Base-by-base conservation (phyloP, 2,329 filamentous ascomycete genomes). In the Hymenoscyphus albidus region DNA sequence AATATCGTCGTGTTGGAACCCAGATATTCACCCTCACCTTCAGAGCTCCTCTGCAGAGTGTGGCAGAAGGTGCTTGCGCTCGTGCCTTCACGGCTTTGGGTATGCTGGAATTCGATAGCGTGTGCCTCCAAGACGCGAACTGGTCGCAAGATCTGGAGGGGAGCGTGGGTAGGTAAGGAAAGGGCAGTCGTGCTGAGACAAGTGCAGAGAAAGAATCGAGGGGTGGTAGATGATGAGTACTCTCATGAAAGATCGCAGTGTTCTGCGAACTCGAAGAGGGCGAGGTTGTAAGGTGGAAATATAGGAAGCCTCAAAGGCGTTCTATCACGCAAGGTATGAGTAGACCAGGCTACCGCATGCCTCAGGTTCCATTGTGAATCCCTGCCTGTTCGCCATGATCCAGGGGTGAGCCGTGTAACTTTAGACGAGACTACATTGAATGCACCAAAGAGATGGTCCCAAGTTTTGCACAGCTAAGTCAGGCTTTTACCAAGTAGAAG, bases 51-150 rank as follows among this genome's bases (percentile, higher is more conserved):
- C 56, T 58, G 16, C 31, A 27, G n/a, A 54, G 38, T 57, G 22
- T 44, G 44, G 32, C n/a, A 44, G 42, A 60, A 40, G 42, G 14
- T 38, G 38, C 10, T 44, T 27, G 18, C 31, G 51, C 62, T 44
- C 42, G 18, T 16, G 51, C 62, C 48, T 55, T 38, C 13, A 59
- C 55, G 56, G 56, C 56, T 58, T 14, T 58, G 32, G 32, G 22
- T 59, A 31, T 42, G 38, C 38, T 60, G 31, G 60, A 57, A 64
- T 55, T 58, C 51, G 57, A 61, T 67, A 55, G 54, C 31, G 60
- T 32, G 27, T 58, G 31, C 35, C 55, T 59, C 48, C 31, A 35
- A 59, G 61, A 65, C 63, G 63, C 67, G 63, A 64, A 63, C 38
- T 40, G 60, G 54, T 51, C 59, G 59, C 58, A 54, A 54, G 48